These are phyloP conservation scores for Sphagnum contortum DNA, from an alignment of 225 moss, liverwort and hornwort genomes.

Conservation along the genomic window DNA sequence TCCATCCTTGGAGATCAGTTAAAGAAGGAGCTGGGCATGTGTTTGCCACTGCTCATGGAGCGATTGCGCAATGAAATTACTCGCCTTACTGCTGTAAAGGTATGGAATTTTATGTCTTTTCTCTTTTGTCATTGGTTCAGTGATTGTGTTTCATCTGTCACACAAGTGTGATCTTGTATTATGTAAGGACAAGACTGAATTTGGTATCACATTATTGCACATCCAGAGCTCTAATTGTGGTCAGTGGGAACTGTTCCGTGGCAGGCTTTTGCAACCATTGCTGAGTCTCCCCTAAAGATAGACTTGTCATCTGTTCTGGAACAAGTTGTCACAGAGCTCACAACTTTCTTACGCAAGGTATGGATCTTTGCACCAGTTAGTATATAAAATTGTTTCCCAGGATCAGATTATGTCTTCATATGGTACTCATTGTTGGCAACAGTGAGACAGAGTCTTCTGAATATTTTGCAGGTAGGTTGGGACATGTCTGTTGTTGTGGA, in stretches of 20 bases:
- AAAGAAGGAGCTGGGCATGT: constrained; percentile 83
- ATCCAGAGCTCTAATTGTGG: no score
- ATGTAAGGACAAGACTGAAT: no score
- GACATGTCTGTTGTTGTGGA: no score
- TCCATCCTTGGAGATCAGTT: constrained; percentile 97
- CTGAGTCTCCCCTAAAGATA: constrained; percentile 92
- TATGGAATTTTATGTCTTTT: constrained; percentile 7
- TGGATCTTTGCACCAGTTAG: constrained; percentile 2
- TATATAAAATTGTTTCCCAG: no score
- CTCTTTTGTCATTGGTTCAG: no score
- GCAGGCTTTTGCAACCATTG: constrained; percentile 99
- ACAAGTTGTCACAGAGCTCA: constrained; percentile 94
- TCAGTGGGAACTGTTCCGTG: background rate
- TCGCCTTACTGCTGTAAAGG: constrained; percentile 98
- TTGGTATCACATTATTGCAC: no score
- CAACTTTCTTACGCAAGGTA: constrained; percentile 97
- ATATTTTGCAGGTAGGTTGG: no score
- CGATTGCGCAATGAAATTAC: constrained; percentile 97
- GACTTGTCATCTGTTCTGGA: constrained; percentile 98
- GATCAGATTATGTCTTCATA: no score
- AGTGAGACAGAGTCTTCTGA: no score
- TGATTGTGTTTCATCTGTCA: no score
- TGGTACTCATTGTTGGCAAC: no score
- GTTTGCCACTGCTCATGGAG: constrained; percentile 85
- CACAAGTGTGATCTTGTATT: no score